Evolutionary conservation across 164 flowering plant genomes (phyloP).

Genomic region (Vitis amurensis): DNA sequence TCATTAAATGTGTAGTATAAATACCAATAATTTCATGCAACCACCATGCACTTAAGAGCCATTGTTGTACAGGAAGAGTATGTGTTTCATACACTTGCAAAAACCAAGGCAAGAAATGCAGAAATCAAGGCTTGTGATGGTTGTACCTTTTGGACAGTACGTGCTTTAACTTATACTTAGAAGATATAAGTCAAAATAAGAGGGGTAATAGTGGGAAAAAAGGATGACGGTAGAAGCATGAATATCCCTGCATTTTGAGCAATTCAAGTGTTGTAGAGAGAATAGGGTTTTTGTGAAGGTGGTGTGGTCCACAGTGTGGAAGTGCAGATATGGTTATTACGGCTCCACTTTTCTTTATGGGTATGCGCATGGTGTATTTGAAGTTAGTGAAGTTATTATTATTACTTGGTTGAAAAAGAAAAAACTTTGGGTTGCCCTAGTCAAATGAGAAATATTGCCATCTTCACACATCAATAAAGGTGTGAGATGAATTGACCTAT

Average conservation of each 20-base stretch:
- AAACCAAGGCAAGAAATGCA: background rate
- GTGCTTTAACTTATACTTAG: no score
- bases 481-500: no score
- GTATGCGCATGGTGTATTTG: slow-evolving; percentile 8
- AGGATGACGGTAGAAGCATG: background rate
- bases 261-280: background rate
- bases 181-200: background rate
- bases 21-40: slow-evolving; percentile 21
- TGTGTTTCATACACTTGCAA: background rate
- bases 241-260: no score
- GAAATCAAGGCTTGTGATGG: background rate
- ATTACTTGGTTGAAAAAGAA: slow-evolving; percentile 15
- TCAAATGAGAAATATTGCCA: no score
- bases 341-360: background rate
- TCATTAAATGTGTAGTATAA: slow-evolving; percentile 11
- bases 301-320: slow-evolving; percentile 9
- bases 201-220: background rate
- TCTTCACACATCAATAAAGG: no score
- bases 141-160: background rate
- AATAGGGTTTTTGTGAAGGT: background rate
- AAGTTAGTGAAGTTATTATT: slow-evolving; percentile 14
- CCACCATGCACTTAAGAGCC: slow-evolving; percentile 22
- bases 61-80: background rate
- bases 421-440: no score
- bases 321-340: background rate